A percentile compares a stretch with the other conserved stretches of the same genome.
These are phyloP conservation scores for Aureobasidium lini DNA, from an alignment of 2,329 filamentous ascomycete species.

Conservation along the genomic window DNA sequence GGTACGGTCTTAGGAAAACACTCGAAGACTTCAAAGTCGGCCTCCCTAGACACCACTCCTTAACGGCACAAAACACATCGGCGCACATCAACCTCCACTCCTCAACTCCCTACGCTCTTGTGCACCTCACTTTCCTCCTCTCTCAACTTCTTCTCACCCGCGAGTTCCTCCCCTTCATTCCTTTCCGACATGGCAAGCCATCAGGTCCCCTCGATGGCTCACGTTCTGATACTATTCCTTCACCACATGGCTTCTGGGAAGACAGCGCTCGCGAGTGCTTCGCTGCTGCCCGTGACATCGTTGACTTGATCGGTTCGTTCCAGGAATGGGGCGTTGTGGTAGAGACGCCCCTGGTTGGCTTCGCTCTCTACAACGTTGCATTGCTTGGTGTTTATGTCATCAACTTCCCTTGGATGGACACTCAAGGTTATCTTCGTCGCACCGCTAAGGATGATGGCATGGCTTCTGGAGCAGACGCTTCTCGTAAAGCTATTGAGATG, in stretches of 20 bases:
- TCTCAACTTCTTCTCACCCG: constrained; percentile 62
- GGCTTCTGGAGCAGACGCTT: constrained; percentile 33
- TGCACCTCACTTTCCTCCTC: constrained; percentile 59
- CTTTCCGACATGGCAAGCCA: constrained; percentile 45
- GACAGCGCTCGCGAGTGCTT: constrained; percentile 56
- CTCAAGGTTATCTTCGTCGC: constrained; percentile 43
- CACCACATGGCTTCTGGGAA: constrained; percentile 54
- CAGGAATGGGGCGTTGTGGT: constrained; percentile 53
- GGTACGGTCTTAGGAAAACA: constrained; percentile 45
- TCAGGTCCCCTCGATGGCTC: constrained; percentile 49
- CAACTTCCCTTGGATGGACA: constrained; percentile 64
- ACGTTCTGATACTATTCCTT: constrained; percentile 35
- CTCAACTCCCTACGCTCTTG: constrained; percentile 56
- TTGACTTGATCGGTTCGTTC: constrained; percentile 57
- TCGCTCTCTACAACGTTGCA: constrained; percentile 59
- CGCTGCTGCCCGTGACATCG: constrained; percentile 54
- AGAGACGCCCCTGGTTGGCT: constrained; percentile 60
- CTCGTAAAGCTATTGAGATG: constrained; percentile 43
- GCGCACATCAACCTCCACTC: constrained; percentile 58
- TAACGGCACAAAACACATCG: constrained; percentile 55
- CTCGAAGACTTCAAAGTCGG: constrained; percentile 47
- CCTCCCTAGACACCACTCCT: constrained; percentile 50
- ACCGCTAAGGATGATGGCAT: constrained; percentile 15
- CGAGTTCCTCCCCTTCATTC: constrained; percentile 61
- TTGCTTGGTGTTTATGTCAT: constrained; percentile 59